Percentiles rank a stretch among this genome's conserved stretches.
These are phyloP conservation scores for Daldinia eschscholtzii DNA, from an alignment of 2,329 filamentous ascomycete species.

Conservation along the genomic window DNA sequence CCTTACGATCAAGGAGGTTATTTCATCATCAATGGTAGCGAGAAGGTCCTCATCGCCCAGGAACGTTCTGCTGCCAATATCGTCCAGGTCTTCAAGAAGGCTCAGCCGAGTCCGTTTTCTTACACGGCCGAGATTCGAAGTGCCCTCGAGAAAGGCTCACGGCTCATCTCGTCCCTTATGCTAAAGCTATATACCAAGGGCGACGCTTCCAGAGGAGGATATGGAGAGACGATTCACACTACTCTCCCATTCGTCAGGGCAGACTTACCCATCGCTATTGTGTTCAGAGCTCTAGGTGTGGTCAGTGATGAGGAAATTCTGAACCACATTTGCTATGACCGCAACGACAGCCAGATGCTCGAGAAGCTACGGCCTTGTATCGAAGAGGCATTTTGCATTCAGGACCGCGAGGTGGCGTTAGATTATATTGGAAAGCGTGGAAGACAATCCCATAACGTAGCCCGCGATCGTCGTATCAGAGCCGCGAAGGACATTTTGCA, in stretches of 20 bases:
- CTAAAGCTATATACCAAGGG: conserved; percentile 92
- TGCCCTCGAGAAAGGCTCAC: conserved; percentile 94
- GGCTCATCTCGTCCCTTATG: conserved; percentile 91
- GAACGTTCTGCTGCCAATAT: conserved; percentile 98
- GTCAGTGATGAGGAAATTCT: conserved; percentile 98
- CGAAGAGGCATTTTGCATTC: conserved; percentile 95
- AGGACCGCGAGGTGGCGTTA: conserved; percentile 92
- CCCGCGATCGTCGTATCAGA: conserved; percentile 88
- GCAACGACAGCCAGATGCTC: conserved; percentile 95
- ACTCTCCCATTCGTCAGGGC: conserved; percentile 94
- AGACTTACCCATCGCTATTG: conserved; percentile 93
- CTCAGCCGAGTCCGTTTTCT: conserved; percentile 88
- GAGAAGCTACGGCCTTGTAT: conserved; percentile 98
- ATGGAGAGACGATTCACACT: conserved; percentile 89
- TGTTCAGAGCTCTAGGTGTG: conserved; percentile 94
- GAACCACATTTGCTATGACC: conserved; percentile 97
- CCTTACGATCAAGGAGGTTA: conserved; percentile 99
- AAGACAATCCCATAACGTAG: conserved; percentile 77
- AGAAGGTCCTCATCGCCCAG: conserved; percentile 98
- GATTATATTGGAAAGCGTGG: conserved; percentile 97
- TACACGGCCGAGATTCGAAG: conserved; percentile 97
- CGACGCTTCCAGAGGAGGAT: conserved; percentile 80
- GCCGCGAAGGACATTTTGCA: conserved; percentile 95
- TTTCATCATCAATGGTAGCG: conserved; percentile 98
- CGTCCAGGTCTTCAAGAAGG: conserved; percentile 99